Base-by-base conservation (phyloP, 225 moss, liverwort and hornwort species). In the Pseudoscleropodium purum region DNA sequence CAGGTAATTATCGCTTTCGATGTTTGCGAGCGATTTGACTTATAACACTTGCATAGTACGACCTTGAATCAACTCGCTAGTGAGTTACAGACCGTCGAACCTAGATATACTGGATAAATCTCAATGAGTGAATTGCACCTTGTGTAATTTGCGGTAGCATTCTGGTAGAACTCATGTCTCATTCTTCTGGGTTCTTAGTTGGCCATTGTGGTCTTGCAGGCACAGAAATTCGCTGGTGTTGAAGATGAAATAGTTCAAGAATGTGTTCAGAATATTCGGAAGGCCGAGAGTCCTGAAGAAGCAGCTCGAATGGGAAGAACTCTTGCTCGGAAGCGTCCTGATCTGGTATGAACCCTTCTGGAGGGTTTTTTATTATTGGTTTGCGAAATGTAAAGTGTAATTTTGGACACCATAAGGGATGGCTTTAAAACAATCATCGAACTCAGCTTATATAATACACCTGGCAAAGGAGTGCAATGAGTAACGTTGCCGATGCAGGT, bases 261-360 rank as follows among this genome's bases (percentile, higher is more conserved):
- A n/a, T 94, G 91, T 80, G 86, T 95, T 52, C 75, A 86, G 57
- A 92, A 92, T 64, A 97, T 99, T 87, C 92, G 92, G 81, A 81
- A 83, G 49, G 95, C 95, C 68, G 86, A 91, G 65, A 94, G 95
- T 87, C 97, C 97, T n/a, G 97, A 99, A 90, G 97, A 97, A 93
- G 98, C 97, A 89, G 96, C 98, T 47, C 92, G 96, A 80, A 77
- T 97, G 85, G 97, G 97, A n/a, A 95, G 96, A 87, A 91, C 91
- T 65, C 91, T 97, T 86, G 92, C 93, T 79, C 95, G 96, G 76
- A 95, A 95, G 84, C 93, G 95, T 86, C 97, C 97, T 75, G 96
- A 96, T 91, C 89, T 97, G 95, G 97, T 98, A 92, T 89, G 84
- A 69, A 37, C 76, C 34, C 36, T 31, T 69, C 30, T 59, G 49